phyloP scores from a whole-genome alignment of 306 rosid genomes.

The Vigna nakashimae region DNA sequence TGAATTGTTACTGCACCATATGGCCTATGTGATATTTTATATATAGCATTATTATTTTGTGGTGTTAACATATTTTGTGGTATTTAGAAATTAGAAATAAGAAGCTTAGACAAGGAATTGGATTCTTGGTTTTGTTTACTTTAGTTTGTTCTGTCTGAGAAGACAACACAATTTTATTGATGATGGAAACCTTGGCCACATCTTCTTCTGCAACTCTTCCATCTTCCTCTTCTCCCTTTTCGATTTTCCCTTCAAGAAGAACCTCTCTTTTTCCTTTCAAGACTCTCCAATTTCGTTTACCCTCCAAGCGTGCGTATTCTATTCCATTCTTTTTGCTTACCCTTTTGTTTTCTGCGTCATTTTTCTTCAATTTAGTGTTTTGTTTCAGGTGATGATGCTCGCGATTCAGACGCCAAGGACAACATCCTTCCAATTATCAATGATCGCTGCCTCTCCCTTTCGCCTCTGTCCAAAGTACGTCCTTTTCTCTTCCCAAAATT shows the following conservation, averaged over 20 bases:
- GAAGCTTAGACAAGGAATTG: background rate
- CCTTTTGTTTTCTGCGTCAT: background rate
- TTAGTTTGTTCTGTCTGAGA: background rate
- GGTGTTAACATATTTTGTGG: slow-evolving; percentile 2
- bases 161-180: background rate
- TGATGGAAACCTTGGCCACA: slow-evolving; percentile 69
- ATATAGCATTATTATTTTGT: background rate
- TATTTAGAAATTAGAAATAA: background rate
- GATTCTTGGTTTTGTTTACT: background rate
- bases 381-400: slow-evolving; percentile 65
- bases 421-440: slow-evolving; percentile 59
- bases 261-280: slow-evolving; percentile 39
- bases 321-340: background rate
- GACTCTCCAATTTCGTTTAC: slow-evolving; percentile 51
- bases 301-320: slow-evolving; percentile 75
- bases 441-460: slow-evolving; percentile 71
- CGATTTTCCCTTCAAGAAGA: slow-evolving; percentile 48
- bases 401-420: slow-evolving; percentile 49
- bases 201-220: slow-evolving; percentile 57
- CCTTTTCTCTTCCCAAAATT: slow-evolving; percentile 9
- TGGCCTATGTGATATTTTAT: background rate
- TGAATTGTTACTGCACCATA: background rate
- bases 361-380: background rate
- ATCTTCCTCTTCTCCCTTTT: slow-evolving; percentile 60
- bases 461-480: slow-evolving; percentile 81